phyloP scores from a whole-genome alignment of 2,329 filamentous ascomycete species.

The Orbilia blumenaviensis region DNA sequence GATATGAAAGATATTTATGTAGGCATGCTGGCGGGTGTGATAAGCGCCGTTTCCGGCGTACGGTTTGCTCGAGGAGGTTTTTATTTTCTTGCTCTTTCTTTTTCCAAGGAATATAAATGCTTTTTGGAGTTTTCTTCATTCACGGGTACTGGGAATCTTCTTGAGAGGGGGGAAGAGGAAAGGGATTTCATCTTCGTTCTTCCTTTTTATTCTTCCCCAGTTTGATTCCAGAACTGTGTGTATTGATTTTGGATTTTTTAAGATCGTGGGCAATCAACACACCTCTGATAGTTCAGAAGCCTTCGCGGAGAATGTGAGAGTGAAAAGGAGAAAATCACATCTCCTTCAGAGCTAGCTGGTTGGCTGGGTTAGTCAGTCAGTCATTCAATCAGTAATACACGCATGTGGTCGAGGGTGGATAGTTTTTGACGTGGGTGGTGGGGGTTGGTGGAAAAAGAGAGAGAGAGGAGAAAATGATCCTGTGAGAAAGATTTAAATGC shows the following conservation, averaged over 20 bases:
- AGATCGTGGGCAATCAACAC: conserved; percentile 50
- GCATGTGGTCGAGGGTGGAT: background rate
- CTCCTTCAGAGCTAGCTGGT: background rate
- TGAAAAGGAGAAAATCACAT: background rate
- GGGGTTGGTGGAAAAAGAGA: background rate
- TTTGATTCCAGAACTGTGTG: conserved; percentile 3
- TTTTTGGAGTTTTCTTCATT: background rate
- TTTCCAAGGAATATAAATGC: conserved; percentile 13
- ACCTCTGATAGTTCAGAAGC: conserved; percentile 49
- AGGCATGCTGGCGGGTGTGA: background rate
- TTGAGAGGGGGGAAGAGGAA: background rate
- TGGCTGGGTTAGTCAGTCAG: background rate
- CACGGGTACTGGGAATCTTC: background rate
- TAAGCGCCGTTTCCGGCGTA: conserved; percentile 2
- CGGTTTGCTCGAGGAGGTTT: too few species aligned
- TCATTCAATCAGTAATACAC: background rate
- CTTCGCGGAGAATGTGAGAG: conserved; percentile 23
- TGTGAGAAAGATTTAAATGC: conserved; percentile 7
- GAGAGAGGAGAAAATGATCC: background rate
- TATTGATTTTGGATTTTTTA: conserved; percentile 24
- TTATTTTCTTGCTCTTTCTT: background rate
- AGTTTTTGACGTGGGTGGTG: background rate
- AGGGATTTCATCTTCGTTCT: too few species aligned
- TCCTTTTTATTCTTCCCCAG: background rate
- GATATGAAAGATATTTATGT: background rate